Base-by-base conservation (phyloP, 805 yeast genomes). In the Yarrowia sp. region DNA sequence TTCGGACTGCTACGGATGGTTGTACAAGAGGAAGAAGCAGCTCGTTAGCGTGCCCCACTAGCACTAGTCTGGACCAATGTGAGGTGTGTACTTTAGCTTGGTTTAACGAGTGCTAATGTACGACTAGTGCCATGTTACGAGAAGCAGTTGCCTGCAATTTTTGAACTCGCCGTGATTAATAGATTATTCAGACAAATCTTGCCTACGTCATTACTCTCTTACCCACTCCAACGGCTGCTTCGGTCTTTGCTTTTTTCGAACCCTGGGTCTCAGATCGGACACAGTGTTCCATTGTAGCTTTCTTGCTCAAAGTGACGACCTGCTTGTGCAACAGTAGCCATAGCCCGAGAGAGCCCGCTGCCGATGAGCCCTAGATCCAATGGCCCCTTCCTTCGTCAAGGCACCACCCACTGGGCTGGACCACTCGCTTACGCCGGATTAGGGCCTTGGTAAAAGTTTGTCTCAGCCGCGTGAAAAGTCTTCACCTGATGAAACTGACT, bases 211-310 rank as follows among this genome's bases (percentile, higher is more conserved):
- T 8, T 26, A 8, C 30, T 26, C 8, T 5, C 4, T 26, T 26
- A 11, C 5, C 26, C 9, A 11, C 26, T 12, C n/a, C 24, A 40
- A 6, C 7, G 16, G 44, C 44, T 40, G 49, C 49, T 43, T 21
- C 7, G n/a, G 5, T 6, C 8, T 14, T 48, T 48, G 35, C 52
- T 48, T 48, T 48, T 48, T 33, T 7, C 56, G 16, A 49, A 49
- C 41, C 38, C 41, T 33, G 30, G 14, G 41, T 33, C 58, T 51
- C 41, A 51, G 41, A 32, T 33, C 58, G 41, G 41, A 49, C n/a
- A 21, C 44, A 21, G 43, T 40, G 41, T 21, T 36, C 40, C 17
- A 16, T 36, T n/a, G 36, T 33, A n/a, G 9, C 10, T 8, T 11
- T 8, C 17, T 36, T 36, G 40, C 40, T 36, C 43, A 33, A n/a